These are phyloP conservation scores for Parafenestella ontariensis DNA, from an alignment of 2,329 filamentous ascomycete genomes.

Conservation along the genomic window DNA sequence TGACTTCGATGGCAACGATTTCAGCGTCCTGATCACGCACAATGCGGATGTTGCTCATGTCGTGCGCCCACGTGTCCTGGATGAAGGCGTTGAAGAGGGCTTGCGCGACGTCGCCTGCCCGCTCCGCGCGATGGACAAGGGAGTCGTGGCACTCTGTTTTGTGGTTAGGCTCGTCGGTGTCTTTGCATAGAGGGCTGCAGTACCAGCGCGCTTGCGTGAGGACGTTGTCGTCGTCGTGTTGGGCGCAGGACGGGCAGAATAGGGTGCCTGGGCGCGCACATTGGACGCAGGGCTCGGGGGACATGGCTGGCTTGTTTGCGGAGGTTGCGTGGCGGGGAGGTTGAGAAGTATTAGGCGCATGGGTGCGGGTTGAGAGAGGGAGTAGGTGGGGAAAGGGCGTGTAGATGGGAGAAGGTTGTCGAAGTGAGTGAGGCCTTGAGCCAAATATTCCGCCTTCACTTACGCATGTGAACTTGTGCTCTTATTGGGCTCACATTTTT, in stretches of 20 bases:
- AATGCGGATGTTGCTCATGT: slow-evolving; percentile 12
- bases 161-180: slow-evolving; percentile 11
- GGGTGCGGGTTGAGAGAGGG: background rate
- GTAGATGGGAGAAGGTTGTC: background rate
- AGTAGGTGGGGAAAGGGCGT: background rate
- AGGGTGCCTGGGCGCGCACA: slow-evolving; percentile 8
- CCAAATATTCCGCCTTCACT: no score
- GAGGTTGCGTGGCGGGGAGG: background rate
- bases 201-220: slow-evolving; percentile 9
- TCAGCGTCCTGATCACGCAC: slow-evolving; percentile 5
- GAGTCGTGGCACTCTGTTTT: background rate
- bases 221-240: background rate
- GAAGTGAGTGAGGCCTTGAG: background rate
- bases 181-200: slow-evolving; percentile 5
- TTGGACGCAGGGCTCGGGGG: slow-evolving; percentile 7
- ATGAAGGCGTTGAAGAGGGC: slow-evolving; percentile 18
- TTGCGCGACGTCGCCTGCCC: slow-evolving; percentile 18
- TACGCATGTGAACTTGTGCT: no score
- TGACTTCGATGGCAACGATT: slow-evolving; percentile 12
- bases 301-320: background rate
- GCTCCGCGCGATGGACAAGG: slow-evolving; percentile 4
- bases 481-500: no score
- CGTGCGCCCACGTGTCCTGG: slow-evolving; percentile 23
- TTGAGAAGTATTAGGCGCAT: no score
- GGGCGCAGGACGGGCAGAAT: slow-evolving; percentile 10